Conservation (phyloP, 352 stramenopile genomes). For the Saprolegnia parasitica region DNA sequence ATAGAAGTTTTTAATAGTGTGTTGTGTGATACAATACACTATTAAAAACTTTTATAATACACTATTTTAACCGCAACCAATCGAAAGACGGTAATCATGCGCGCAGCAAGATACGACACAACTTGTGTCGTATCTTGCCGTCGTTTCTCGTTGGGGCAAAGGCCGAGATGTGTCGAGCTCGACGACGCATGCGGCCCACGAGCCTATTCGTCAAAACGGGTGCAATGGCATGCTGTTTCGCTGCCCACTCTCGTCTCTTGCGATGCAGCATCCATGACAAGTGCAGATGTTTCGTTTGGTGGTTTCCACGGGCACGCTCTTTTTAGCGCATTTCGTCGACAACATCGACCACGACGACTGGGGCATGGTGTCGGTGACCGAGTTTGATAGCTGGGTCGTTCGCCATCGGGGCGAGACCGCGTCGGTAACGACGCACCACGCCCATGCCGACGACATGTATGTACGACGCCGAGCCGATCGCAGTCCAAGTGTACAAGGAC, state of each 20-base stretch:
- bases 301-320: neutral
- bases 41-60: neutral
- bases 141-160: too few species aligned
- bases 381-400: constrained; percentile 24
- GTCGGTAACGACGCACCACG: neutral
- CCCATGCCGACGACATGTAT: neutral
- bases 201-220: too few species aligned
- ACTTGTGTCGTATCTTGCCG: too few species aligned
- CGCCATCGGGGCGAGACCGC: neutral
- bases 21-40: too few species aligned
- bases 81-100: constrained; percentile 3
- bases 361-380: constrained; percentile 18
- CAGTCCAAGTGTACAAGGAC: neutral
- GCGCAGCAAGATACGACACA: too few species aligned
- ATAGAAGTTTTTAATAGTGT: too few species aligned
- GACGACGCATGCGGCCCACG: too few species aligned
- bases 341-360: constrained; percentile 24
- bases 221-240: too few species aligned
- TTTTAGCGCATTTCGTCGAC: constrained; percentile 16
- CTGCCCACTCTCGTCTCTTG: too few species aligned
- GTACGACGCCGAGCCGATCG: constrained; percentile 13
- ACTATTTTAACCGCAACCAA: too few species aligned
- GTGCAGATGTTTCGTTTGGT: too few species aligned
- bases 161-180: too few species aligned
- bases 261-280: constrained; percentile 6